Evolutionary conservation across 495 filamentous ascomycete species (phyloP).

Genomic region (Penicillium robsamsonii): DNA sequence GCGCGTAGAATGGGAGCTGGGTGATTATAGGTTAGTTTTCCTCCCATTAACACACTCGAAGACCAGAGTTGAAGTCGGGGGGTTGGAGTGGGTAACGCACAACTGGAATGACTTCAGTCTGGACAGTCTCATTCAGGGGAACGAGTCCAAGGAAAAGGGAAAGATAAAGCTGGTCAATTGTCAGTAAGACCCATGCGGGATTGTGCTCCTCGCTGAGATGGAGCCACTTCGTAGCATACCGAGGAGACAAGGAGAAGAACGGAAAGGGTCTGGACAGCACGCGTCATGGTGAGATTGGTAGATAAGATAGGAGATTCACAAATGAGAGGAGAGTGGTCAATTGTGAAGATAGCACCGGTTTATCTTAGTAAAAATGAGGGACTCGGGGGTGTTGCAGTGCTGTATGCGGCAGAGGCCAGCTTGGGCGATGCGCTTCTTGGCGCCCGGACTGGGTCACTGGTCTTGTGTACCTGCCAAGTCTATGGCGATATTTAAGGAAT

Average conservation of each 20-base stretch:
- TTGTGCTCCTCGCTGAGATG: neutral
- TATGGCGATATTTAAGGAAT: neutral
- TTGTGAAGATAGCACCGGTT: neutral
- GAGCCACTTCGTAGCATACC: constrained; percentile 47
- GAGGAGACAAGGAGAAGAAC: constrained; percentile 82
- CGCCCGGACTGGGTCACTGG: constrained; percentile 8
- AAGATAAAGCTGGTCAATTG: constrained; percentile 70
- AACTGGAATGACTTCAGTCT: constrained; percentile 53
- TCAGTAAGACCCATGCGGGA: constrained; percentile 9
- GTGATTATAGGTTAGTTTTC: constrained; percentile 4
- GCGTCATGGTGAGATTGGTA: constrained; percentile 65
- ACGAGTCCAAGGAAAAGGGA: constrained; percentile 80
- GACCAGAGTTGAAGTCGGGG: neutral
- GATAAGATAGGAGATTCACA: constrained; percentile 3
- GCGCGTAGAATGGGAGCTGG: constrained; percentile 86
- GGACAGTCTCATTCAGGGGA: constrained; percentile 68
- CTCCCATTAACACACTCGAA: neutral
- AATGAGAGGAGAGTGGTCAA: constrained; percentile 12
- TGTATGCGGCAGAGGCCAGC: constrained; percentile 16
- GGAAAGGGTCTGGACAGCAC: constrained; percentile 89
- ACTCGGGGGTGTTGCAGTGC: constrained; percentile 1
- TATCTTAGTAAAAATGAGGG: constrained; percentile 10
- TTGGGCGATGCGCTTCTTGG: constrained; percentile 15
- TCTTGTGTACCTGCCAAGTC: neutral
- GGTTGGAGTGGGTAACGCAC: constrained; percentile 34